Conservation (phyloP, 2,329 filamentous ascomycete species). For the Aspergillus ibericus region DNA sequence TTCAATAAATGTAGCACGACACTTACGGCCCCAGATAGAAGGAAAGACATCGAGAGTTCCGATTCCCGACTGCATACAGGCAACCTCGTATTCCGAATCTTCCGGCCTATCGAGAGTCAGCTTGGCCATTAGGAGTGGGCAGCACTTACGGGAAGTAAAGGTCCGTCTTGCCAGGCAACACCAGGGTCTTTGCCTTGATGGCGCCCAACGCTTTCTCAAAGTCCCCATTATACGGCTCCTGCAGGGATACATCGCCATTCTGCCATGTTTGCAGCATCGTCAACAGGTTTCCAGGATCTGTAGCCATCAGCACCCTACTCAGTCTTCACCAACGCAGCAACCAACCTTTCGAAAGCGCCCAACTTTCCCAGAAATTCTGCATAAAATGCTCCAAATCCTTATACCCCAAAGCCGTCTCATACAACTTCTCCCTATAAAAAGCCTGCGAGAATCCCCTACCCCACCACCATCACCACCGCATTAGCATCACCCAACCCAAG, state of each 20-base stretch:
- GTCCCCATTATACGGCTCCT: constrained; percentile 67
- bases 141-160: constrained; percentile 69
- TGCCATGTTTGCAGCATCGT: constrained; percentile 80
- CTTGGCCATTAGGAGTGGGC: not conserved
- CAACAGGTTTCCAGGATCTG: constrained; percentile 71
- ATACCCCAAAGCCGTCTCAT: constrained; percentile 64
- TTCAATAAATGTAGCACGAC: not conserved
- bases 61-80: constrained; percentile 59
- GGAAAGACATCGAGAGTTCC: constrained; percentile 57
- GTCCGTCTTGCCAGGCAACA: constrained; percentile 71
- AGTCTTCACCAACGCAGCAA: no score
- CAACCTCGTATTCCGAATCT: constrained; percentile 73
- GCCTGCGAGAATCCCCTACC: constrained; percentile 72
- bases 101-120: constrained; percentile 58
- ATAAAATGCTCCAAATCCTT: constrained; percentile 72
- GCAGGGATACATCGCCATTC: constrained; percentile 66
- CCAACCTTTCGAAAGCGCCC: constrained; percentile 66
- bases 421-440: constrained; percentile 72
- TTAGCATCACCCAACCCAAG: not conserved
- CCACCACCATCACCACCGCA: not conserved
- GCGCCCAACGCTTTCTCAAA: constrained; percentile 65
- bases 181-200: constrained; percentile 71
- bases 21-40: constrained; percentile 65
- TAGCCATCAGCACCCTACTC: not conserved
- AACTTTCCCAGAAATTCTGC: constrained; percentile 72